These are phyloP conservation scores for Aspergillus udagawae DNA, from an alignment of 2,329 filamentous ascomycete genomes.

Conservation along the genomic window DNA sequence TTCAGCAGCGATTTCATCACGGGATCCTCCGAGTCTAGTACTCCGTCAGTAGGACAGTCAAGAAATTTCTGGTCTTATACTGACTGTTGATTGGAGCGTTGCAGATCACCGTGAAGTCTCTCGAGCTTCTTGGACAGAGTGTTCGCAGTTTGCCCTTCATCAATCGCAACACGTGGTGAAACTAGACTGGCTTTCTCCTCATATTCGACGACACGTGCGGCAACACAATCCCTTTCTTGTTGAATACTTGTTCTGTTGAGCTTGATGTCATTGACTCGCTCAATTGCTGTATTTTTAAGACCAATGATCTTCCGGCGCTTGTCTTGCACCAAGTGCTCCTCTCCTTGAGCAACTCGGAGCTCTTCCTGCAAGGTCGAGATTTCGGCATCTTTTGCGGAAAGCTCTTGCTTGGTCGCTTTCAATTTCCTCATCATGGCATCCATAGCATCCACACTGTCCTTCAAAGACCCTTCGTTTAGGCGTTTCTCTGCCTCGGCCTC, in stretches of 20 bases:
- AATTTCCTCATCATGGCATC: conserved; percentile 40
- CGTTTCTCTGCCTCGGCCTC: conserved; percentile 50
- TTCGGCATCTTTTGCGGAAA: conserved; percentile 30
- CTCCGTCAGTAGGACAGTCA: conserved; percentile 20
- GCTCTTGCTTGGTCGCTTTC: conserved; percentile 33
- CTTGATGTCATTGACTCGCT: conserved; percentile 48
- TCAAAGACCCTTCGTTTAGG: conserved; percentile 42
- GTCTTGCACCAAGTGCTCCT: conserved; percentile 47
- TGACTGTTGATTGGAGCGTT: conserved; percentile 50
- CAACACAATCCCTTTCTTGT: conserved; percentile 47
- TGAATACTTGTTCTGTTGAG: conserved; percentile 46
- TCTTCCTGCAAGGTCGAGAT: conserved; percentile 37
- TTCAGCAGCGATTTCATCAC: conserved; percentile 59
- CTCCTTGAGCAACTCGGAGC: conserved; percentile 55
- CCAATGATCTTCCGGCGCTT: conserved; percentile 52
- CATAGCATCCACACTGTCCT: conserved; percentile 47
- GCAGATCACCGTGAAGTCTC: conserved; percentile 56
- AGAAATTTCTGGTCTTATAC: conserved; percentile 11
- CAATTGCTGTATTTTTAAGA: conserved; percentile 60
- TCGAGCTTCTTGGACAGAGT: conserved; percentile 48
- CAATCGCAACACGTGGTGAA: conserved; percentile 58
- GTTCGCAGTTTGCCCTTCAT: conserved; percentile 59
- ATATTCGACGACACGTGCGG: conserved; percentile 51
- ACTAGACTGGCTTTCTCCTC: conserved; percentile 52
- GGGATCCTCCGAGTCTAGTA: conserved; percentile 55